Percentiles rank a stretch among this genome's conserved stretches.
phyloP scores from a whole-genome alignment of 2,329 filamentous ascomycete species.

The Colletotrichum sp. region DNA sequence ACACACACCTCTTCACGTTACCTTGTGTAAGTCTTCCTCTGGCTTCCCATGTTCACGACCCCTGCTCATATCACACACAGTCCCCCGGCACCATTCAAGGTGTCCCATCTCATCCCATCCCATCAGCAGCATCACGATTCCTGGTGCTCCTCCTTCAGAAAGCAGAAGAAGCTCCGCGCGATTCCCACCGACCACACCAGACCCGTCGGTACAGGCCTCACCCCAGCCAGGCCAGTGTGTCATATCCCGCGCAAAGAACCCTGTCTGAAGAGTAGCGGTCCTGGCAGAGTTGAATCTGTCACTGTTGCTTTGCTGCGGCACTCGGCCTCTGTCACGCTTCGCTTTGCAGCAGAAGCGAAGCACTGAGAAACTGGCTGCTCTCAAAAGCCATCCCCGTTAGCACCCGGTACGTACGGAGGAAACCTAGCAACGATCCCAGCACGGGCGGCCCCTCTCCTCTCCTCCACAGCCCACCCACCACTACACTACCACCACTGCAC shows the following conservation, averaged over 20 bases:
- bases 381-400: neutral
- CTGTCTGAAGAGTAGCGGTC: neutral
- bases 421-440: slow-evolving; percentile 10
- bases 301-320: neutral
- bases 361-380: neutral
- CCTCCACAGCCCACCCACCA: neutral
- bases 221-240: neutral
- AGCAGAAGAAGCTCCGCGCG: neutral
- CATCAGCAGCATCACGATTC: neutral
- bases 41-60: neutral
- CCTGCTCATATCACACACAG: neutral
- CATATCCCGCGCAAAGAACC: neutral
- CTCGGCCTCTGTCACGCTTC: neutral
- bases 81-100: neutral
- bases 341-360: neutral
- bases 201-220: neutral
- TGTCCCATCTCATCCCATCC: neutral
- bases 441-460: slow-evolving; percentile 7
- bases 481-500: neutral
- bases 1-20: neutral
- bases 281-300: neutral
- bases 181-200: neutral
- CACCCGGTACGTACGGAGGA: neutral
- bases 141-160: neutral
- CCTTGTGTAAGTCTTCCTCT: neutral